Conservation (phyloP, 1,139 yeast genomes). For the Yarrowia galli region DNA sequence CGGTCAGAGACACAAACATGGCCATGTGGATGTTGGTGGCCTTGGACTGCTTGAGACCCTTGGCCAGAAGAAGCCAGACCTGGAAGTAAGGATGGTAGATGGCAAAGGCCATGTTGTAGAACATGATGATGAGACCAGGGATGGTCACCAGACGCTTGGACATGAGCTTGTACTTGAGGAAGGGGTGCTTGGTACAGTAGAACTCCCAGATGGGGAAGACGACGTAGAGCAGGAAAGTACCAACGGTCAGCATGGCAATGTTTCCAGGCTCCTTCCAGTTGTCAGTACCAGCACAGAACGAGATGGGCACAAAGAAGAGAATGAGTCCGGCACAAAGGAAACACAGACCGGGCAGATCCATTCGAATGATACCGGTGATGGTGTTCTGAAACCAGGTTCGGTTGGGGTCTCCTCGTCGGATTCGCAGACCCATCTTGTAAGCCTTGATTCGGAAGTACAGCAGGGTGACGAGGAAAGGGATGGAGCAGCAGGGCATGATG, state of each 20-base stretch:
- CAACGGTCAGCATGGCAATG: slow-evolving; percentile 55
- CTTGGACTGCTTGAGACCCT: slow-evolving; percentile 24
- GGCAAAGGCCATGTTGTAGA: slow-evolving; percentile 32
- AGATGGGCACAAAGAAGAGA: slow-evolving; percentile 45
- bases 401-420: slow-evolving; percentile 22
- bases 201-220: slow-evolving; percentile 20
- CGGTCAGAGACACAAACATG: slow-evolving; percentile 29
- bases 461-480: slow-evolving; percentile 57
- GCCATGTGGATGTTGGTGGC: slow-evolving; percentile 30
- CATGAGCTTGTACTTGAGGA: slow-evolving; percentile 27
- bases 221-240: slow-evolving; percentile 46
- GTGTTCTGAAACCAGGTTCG: slow-evolving; percentile 17
- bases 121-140: slow-evolving; percentile 12
- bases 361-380: slow-evolving; percentile 37
- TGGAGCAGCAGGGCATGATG: slow-evolving; percentile 66
- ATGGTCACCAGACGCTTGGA: slow-evolving; percentile 13
- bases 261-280: slow-evolving; percentile 59
- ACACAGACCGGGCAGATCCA: slow-evolving; percentile 54
- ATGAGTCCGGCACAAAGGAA: slow-evolving; percentile 55
- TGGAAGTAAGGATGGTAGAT: slow-evolving; percentile 27
- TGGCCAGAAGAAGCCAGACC: slow-evolving; percentile 32
- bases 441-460: slow-evolving; percentile 41
- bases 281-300: slow-evolving; percentile 40
- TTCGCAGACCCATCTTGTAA: slow-evolving; percentile 26
- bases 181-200: slow-evolving; percentile 13